Percentiles rank a stretch among this genome's conserved stretches.
Evolutionary conservation across 306 rosid species (phyloP).

Genomic region (Begonia loranthoides): DNA sequence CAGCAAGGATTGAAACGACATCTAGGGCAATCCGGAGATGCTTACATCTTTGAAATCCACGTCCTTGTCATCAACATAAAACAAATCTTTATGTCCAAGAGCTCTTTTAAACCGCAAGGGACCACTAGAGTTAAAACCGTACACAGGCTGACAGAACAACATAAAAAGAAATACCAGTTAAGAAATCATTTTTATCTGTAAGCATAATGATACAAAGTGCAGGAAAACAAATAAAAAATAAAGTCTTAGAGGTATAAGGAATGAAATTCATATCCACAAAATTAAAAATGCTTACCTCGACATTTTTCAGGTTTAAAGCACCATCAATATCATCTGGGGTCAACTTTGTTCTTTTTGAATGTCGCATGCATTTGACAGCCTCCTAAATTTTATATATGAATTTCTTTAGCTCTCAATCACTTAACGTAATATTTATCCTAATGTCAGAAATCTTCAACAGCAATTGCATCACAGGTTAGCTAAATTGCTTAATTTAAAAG

Average conservation of each 20-base stretch:
- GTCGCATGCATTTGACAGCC: slow-evolving; percentile 95
- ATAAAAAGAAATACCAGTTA: slow-evolving; percentile 3
- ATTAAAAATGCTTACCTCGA: slow-evolving; percentile 46
- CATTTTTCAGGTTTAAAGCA: slow-evolving; percentile 69
- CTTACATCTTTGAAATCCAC: slow-evolving; percentile 88
- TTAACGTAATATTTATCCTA: too few relatives aligned
- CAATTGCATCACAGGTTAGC: too few relatives aligned
- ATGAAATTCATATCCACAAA: not conserved
- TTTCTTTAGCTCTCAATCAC: not conserved
- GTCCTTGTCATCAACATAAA: slow-evolving; percentile 85
- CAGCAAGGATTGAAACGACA: slow-evolving; percentile 5
- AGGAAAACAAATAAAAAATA: slow-evolving; percentile 5
- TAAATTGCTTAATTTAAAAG: too few relatives aligned
- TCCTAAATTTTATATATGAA: slow-evolving; percentile 37
- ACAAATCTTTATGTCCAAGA: slow-evolving; percentile 76
- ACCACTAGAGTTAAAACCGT: slow-evolving; percentile 63
- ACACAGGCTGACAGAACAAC: slow-evolving; percentile 46
- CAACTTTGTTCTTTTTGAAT: slow-evolving; percentile 59
- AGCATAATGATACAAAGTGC: not conserved
- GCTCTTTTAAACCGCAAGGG: slow-evolving; percentile 72
- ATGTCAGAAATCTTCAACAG: too few relatives aligned
- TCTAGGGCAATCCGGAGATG: slow-evolving; percentile 15
- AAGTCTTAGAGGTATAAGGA: not conserved
- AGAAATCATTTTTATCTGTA: too few relatives aligned
- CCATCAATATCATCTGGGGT: slow-evolving; percentile 76